Conservation (phyloP, 768 basidiomycete species). For the Tricholoma furcatifolium region DNA sequence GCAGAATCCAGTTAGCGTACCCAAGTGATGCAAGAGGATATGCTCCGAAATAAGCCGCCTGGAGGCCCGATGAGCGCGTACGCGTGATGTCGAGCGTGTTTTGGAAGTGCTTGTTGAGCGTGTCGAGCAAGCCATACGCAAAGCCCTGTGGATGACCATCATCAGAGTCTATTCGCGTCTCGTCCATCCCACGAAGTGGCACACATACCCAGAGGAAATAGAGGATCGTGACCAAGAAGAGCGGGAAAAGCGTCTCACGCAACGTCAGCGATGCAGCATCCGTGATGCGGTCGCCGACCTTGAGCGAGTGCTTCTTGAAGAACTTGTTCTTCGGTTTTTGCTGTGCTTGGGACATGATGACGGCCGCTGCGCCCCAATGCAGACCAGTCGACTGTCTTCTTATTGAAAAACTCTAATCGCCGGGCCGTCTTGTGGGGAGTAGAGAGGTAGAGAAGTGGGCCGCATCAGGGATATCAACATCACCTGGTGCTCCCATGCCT, state of each 20-base stretch:
- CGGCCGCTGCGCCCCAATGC: background rate
- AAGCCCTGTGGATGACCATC: conserved; percentile 23
- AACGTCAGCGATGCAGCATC: conserved; percentile 30
- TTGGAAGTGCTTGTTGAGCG: conserved; percentile 35
- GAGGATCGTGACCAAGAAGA: conserved; percentile 34
- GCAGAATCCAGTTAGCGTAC: conserved; percentile 33
- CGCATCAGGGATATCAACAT: conserved; percentile 9
- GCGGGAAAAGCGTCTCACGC: conserved; percentile 29
- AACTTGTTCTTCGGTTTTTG: conserved; percentile 6
- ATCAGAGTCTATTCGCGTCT: background rate
- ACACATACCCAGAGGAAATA: conserved; percentile 34
- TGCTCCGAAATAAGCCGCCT: conserved; percentile 35
- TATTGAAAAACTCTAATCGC: background rate
- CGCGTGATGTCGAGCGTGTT: conserved; percentile 30
- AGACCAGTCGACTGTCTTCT: background rate
- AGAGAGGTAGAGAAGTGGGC: background rate
- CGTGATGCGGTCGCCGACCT: conserved; percentile 30
- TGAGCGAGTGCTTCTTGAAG: conserved; percentile 29
- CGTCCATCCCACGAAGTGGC: background rate
- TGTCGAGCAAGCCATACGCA: conserved; percentile 33
- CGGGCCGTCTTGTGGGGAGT: conserved; percentile 14
- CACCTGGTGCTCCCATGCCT: conserved; percentile 10
- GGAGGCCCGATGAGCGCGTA: conserved; percentile 32
- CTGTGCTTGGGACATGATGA: conserved; percentile 13
- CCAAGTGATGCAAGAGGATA: conserved; percentile 33